Conservation (phyloP, 306 rosid genomes). For the Pueraria montana region DNA sequence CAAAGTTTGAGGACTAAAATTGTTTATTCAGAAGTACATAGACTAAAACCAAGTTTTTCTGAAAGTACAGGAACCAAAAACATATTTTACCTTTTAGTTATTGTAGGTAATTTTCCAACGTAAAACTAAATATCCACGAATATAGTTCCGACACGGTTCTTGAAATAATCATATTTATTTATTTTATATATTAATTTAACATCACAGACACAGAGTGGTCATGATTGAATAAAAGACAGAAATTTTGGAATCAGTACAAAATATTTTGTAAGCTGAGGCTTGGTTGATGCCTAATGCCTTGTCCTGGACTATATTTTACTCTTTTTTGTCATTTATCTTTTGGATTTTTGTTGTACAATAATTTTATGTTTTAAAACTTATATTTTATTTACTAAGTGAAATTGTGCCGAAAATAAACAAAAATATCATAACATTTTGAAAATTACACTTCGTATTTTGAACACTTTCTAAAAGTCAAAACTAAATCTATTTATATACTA, state of each 20-base stretch:
- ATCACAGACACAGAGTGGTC: not conserved
- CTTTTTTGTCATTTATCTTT: not conserved
- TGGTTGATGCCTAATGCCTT: not conserved
- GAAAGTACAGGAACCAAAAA: no score
- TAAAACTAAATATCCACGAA: no score
- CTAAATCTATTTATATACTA: no score
- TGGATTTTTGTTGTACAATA: no score
- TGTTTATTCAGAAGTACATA: no score
- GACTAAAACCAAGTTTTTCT: no score
- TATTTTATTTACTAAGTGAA: not conserved
- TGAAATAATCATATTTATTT: not conserved
- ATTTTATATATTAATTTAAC: constrained; percentile 2
- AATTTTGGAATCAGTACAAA: not conserved
- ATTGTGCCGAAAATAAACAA: not conserved
- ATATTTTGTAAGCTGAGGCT: not conserved
- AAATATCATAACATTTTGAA: not conserved
- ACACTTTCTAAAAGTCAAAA: not conserved
- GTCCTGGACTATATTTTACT: not conserved
- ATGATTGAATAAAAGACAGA: not conserved
- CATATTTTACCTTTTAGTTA: no score
- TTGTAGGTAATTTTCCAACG: no score
- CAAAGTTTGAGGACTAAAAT: no score
- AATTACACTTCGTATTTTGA: not conserved
- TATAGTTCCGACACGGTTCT: no score
- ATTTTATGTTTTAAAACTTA: not conserved